Conservation (phyloP, 139 green algal genomes). For the Ettlia oleoabundans region DNA sequence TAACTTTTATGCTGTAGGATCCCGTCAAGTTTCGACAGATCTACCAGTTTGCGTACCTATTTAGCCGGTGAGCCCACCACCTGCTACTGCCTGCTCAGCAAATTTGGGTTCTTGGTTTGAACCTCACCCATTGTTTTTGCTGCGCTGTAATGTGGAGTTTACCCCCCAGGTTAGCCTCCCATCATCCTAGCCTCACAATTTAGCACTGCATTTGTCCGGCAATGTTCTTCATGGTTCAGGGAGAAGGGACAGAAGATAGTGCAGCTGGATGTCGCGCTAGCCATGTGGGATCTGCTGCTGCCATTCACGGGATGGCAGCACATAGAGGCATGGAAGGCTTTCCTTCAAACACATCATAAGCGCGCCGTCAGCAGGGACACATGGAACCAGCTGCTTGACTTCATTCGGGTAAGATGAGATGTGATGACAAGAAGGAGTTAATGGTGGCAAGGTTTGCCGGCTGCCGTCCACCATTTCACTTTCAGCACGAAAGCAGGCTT, state of each 20-base stretch:
- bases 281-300: conserved; percentile 93
- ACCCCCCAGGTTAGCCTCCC: too few species aligned
- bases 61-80: conserved; percentile 46
- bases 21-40: conserved; percentile 70
- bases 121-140: too few species aligned
- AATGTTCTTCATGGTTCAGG: conserved; percentile 32
- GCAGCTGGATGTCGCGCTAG: conserved; percentile 89
- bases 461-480: too few species aligned
- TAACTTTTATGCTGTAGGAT: too few species aligned
- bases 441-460: too few species aligned
- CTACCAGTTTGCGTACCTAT: conserved; percentile 87
- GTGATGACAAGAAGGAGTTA: too few species aligned
- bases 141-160: too few species aligned
- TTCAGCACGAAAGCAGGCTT: too few species aligned
- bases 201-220: too few species aligned
- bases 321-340: conserved; percentile 83
- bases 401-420: conserved; percentile 62
- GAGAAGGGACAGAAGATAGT: conserved; percentile 96
- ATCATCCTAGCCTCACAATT: too few species aligned
- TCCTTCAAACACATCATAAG: conserved; percentile 82
- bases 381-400: conserved; percentile 87
- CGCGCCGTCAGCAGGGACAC: conserved; percentile 86
- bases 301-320: conserved; percentile 57
- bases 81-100: neutral
- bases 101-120: neutral